These are phyloP conservation scores for Alnus rubra DNA, from an alignment of 306 rosid genomes.

Conservation along the genomic window DNA sequence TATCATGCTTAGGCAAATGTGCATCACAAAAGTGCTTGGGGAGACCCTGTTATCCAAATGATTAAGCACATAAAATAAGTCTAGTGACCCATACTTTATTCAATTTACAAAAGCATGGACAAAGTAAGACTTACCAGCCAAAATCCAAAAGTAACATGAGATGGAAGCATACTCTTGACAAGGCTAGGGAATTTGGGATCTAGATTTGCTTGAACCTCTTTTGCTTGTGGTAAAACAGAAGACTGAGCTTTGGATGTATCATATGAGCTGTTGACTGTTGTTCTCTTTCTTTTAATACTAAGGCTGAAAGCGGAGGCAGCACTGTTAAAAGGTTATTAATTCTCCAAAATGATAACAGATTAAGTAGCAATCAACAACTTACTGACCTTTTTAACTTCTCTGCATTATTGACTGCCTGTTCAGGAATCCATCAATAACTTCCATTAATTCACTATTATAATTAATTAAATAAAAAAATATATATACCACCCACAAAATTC, in stretches of 20 bases:
- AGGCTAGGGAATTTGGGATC: slow-evolving; percentile 37
- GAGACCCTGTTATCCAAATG: slow-evolving; percentile 46
- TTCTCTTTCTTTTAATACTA: slow-evolving; percentile 34
- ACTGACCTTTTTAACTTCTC: slow-evolving; percentile 36
- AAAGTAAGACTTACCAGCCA: slow-evolving; percentile 49
- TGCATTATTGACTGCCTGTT: slow-evolving; percentile 18
- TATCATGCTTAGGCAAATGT: slow-evolving; percentile 47
- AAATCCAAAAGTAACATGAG: slow-evolving; percentile 53
- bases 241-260: slow-evolving; percentile 11
- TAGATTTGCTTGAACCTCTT: slow-evolving; percentile 38
- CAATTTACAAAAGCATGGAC: neutral
- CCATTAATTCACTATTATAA: neutral
- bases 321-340: neutral
- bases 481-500: no score
- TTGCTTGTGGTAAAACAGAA: slow-evolving; percentile 31
- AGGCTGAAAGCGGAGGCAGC: slow-evolving; percentile 2
- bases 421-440: slow-evolving; percentile 1
- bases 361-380: neutral
- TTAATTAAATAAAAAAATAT: neutral
- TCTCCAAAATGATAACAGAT: neutral
- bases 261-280: slow-evolving; percentile 4
- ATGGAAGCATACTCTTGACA: slow-evolving; percentile 41
- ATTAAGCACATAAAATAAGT: slow-evolving; percentile 1
- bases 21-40: slow-evolving; percentile 37
- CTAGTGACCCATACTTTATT: neutral